Evolutionary conservation across 495 filamentous ascomycete species (phyloP), one percentile per base, ranked within the genome.

Genomic region (Amniculicola lignicola): DNA sequence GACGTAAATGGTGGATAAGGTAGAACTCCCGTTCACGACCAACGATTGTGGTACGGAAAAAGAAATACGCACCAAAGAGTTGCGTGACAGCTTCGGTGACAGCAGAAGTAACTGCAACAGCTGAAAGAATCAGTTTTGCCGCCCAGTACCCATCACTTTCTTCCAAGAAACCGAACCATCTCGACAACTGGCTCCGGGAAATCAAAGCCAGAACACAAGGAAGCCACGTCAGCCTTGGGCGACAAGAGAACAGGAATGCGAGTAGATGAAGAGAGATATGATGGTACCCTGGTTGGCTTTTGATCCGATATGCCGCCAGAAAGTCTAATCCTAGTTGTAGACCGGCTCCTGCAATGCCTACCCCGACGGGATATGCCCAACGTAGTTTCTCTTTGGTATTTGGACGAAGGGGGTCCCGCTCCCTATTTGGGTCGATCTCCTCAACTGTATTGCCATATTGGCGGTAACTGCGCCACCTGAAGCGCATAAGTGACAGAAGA

Each of bases 11-110:
- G 44, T 47, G 44, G n/a, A 47, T 16, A 27, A 29, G 33, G 25
- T 31, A 47, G 44, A 47, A 47, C n/a, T 27, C 44, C 16, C 44
- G 4, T 33, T 33, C 24, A 3, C 12, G 4, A 14, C 44, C 44
- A 4, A 47, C 24, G 9, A 29, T 10, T 6, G 44, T 27, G 3
- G 44, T 47, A 11, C 25, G 22, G 4, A 11, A n/a, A 14, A 47
- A n/a, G 16, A 47, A 47, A 19, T 47, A 47, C 3, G 44, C 44
- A 16, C 44, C 44, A n/a, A 47, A 27, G 33, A 47, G 44, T 19
- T 47, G 44, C 44, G 33, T 47, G 27, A 31, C 16, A n/a, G 44
- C 44, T 33, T 47, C 44, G 11, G 44, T 47, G 23, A 47, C 27
- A 3, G 44, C 44, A 27, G 44, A 47, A 27, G 44, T 47, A 9